Conservation (phyloP, 345 rosid species). For the Pelargonium nanum region DNA sequence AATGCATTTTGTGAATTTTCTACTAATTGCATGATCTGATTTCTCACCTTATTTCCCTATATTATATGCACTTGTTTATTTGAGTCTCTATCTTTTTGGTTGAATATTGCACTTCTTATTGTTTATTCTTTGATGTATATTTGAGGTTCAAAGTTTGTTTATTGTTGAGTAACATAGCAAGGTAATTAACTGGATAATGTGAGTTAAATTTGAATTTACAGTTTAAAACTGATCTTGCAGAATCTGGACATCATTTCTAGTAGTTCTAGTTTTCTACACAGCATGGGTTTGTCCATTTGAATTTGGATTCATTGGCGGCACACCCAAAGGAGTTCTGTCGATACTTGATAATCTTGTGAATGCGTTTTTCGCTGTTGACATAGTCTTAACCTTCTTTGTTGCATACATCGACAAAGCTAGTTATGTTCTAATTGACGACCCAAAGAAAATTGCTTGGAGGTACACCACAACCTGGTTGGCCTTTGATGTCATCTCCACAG, state of each 20-base stretch:
- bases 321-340: constrained; percentile 45
- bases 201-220: neutral
- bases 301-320: constrained; percentile 58
- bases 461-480: constrained; percentile 69
- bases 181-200: no score
- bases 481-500: constrained; percentile 65
- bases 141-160: no score
- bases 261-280: constrained; percentile 64
- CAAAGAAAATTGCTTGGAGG: constrained; percentile 61
- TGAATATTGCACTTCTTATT: no score
- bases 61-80: no score
- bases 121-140: no score
- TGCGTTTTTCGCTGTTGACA: constrained; percentile 80
- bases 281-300: constrained; percentile 97
- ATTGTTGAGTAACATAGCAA: no score
- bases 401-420: constrained; percentile 65
- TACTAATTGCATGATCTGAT: no score
- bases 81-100: no score
- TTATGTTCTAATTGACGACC: constrained; percentile 64
- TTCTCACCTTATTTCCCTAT: no score
- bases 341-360: constrained; percentile 71
- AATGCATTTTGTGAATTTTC: no score
- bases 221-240: constrained; percentile 29
- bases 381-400: constrained; percentile 70
- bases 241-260: constrained; percentile 67